phyloP scores from a whole-genome alignment of 257 asterid species.

The Cynanchum wilfordii region DNA sequence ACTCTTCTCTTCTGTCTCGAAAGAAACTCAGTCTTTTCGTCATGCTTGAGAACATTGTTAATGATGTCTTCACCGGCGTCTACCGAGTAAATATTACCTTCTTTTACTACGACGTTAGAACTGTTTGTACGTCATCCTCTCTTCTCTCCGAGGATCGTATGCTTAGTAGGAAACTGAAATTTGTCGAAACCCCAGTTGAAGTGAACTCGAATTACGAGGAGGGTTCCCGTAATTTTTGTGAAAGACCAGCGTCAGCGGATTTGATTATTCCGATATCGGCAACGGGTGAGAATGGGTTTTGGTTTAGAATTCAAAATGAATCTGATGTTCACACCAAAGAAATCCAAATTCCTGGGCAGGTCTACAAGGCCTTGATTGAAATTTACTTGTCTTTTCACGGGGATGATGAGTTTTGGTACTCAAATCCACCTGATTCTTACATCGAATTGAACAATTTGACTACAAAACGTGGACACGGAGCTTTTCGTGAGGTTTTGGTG shows the following conservation, averaged over 20 bases:
- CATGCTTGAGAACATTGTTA: conserved; percentile 75
- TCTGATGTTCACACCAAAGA: conserved; percentile 32
- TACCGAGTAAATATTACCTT: conserved; percentile 53
- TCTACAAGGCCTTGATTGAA: conserved; percentile 76
- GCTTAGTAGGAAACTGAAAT: conserved; percentile 19
- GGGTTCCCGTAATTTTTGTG: conserved; percentile 31
- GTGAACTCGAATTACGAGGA: not conserved
- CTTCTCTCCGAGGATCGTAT: conserved; percentile 13
- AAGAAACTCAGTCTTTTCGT: conserved; percentile 52
- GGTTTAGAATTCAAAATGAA: conserved; percentile 64
- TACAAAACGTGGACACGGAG: conserved; percentile 55
- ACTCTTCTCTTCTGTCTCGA: conserved; percentile 48
- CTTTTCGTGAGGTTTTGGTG: conserved; percentile 64
- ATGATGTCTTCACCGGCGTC: conserved; percentile 55
- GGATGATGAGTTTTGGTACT: conserved; percentile 85
- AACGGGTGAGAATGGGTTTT: conserved; percentile 46
- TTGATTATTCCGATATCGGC: conserved; percentile 63
- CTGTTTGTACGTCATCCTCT: conserved; percentile 1
- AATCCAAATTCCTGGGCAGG: conserved; percentile 47
- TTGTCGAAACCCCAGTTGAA: conserved; percentile 1
- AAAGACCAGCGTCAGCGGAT: conserved; percentile 78
- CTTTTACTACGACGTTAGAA: conserved; percentile 36
- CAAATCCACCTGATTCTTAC: conserved; percentile 80
- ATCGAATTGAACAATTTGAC: conserved; percentile 33
- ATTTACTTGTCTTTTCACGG: conserved; percentile 73